Conservation (phyloP, 768 basidiomycete species). For the Mycena crocata region DNA sequence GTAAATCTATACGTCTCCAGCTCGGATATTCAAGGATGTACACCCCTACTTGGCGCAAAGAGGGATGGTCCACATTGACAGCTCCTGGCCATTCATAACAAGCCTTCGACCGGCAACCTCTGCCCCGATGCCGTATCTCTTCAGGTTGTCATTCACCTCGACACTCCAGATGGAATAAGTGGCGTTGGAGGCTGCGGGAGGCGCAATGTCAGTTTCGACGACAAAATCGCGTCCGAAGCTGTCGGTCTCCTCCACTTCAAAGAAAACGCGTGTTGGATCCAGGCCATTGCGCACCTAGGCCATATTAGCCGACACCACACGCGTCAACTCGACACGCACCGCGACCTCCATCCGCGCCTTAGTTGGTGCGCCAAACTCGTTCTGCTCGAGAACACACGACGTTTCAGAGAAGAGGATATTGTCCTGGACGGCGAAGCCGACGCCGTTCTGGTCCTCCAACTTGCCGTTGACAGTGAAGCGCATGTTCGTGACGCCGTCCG, state of each 20-base stretch:
- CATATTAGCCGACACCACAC: conserved; percentile 3
- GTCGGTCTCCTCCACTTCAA: conserved; percentile 2
- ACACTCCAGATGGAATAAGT: conserved; percentile 24
- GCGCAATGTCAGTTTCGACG: conserved; percentile 13
- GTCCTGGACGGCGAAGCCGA: conserved; percentile 15
- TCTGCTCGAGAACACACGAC: background rate
- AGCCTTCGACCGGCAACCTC: conserved; percentile 16
- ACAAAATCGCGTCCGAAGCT: conserved; percentile 10
- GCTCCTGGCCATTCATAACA: no score
- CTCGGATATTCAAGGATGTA: no score
- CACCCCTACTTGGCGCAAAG: no score
- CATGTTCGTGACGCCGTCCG: conserved; percentile 10
- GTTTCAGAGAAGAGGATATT: conserved; percentile 2
- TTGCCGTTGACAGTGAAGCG: background rate
- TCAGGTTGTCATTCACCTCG: conserved; percentile 14
- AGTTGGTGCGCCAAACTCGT: no score
- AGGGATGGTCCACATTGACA: no score
- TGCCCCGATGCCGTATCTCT: conserved; percentile 14
- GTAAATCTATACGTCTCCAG: no score
- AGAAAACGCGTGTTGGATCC: conserved; percentile 17
- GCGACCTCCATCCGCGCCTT: conserved; percentile 1
- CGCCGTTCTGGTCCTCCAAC: conserved; percentile 13
- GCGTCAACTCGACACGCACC: conserved; percentile 4
- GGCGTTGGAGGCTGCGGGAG: conserved; percentile 7
- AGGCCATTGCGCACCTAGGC: conserved; percentile 14